Evolutionary conservation across 2,329 filamentous ascomycete genomes (phyloP).

Genomic region (Pseudofabraea citricarpa): DNA sequence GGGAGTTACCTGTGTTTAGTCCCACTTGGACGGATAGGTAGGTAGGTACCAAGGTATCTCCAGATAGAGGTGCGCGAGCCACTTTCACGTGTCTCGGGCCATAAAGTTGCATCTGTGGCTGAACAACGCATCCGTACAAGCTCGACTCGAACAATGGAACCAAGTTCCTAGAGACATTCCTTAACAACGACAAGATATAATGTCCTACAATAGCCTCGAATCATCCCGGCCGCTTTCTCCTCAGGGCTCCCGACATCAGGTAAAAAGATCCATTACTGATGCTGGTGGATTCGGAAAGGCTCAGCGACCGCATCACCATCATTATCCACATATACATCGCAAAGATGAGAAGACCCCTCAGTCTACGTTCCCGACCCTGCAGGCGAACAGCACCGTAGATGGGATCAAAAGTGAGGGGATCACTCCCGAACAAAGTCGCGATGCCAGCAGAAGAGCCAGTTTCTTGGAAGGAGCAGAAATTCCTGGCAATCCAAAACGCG

Average conservation of each 20-base stretch:
- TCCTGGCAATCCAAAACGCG: constrained; percentile 10
- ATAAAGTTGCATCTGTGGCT: too few relatives aligned
- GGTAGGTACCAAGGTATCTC: not conserved
- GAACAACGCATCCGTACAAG: too few relatives aligned
- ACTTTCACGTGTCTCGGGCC: too few relatives aligned
- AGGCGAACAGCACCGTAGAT: constrained; percentile 3
- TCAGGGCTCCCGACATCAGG: constrained; percentile 42
- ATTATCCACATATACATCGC: constrained; percentile 29
- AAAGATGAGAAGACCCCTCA: constrained; percentile 26
- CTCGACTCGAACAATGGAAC: not conserved
- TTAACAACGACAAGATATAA: constrained; percentile 11
- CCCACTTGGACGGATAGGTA: not conserved
- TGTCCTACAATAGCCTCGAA: constrained; percentile 31
- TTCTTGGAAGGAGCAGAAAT: constrained; percentile 23
- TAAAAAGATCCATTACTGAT: constrained; percentile 42
- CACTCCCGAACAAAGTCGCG: constrained; percentile 38
- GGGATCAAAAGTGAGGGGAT: constrained; percentile 32
- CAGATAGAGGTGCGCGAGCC: too few relatives aligned
- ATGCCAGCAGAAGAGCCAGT: constrained; percentile 39
- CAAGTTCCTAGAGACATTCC: not conserved
- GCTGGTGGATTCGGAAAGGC: constrained; percentile 13
- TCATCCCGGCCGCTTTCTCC: constrained; percentile 28
- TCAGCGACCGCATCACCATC: constrained; percentile 31
- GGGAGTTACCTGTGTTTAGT: too few relatives aligned
- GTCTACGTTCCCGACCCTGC: constrained; percentile 7